Conservation (phyloP, 2,329 filamentous ascomycete genomes). For the Verticillium longisporum region DNA sequence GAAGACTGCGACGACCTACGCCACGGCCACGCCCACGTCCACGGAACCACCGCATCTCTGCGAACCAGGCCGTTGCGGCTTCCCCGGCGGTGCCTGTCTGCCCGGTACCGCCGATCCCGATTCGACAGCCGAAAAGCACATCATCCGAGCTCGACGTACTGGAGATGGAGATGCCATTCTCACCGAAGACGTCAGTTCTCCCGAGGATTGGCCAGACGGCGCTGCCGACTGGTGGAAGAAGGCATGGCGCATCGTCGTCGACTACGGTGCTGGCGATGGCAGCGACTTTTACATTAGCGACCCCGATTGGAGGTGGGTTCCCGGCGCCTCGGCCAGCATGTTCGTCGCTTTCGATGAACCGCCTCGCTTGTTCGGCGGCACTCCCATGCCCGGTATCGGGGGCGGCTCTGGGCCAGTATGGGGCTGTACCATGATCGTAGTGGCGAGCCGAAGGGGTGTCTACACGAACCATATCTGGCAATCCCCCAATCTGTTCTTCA, state of each 20-base stretch:
- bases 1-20: conserved; percentile 4
- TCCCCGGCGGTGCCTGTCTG: not conserved
- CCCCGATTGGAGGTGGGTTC: not conserved
- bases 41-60: not conserved
- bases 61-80: conserved; percentile 1
- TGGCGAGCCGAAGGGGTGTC: conserved; percentile 6
- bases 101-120: not conserved
- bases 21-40: conserved; percentile 5
- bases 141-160: not conserved
- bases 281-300: not conserved
- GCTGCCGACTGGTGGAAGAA: conserved; percentile 9
- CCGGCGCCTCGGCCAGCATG: not conserved
- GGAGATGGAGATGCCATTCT: conserved; percentile 7
- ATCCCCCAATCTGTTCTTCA: conserved; percentile 6
- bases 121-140: not conserved
- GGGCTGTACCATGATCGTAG: conserved; percentile 10
- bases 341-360: not conserved
- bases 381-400: not conserved
- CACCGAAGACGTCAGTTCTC: not conserved
- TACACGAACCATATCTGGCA: conserved; percentile 12
- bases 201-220: conserved; percentile 5
- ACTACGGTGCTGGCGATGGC: conserved; percentile 5
- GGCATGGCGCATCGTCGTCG: conserved; percentile 5
- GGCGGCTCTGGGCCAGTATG: conserved; percentile 10
- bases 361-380: not conserved